Base-by-base conservation (phyloP, 371 early-diverging fungal genomes). In the Entomophthora muscae region DNA sequence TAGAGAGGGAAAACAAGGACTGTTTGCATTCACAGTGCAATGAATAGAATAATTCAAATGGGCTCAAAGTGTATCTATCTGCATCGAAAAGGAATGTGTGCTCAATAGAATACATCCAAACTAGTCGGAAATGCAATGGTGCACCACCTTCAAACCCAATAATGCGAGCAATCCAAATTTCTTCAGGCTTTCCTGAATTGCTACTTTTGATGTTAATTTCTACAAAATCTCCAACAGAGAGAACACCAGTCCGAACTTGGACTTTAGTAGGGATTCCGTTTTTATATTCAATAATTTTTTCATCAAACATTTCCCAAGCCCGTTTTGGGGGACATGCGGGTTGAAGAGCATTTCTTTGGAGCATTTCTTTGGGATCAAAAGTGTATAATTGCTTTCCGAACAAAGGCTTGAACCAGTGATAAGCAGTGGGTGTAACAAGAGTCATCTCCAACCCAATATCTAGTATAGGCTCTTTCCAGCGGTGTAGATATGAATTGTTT, bases 21-120 rank as follows among this genome's bases (percentile, higher is more conserved):
- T 57, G 12, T 10, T 55, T 1, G 28, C 67, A 67, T 57, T 67
- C 67, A 32, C 67, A 65, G 51, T 67, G 61, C 10, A 23, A 33
- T 1, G 67, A 30, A 42, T 66, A 65, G 56, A 65, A 67, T 23
- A 55, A 23, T 26, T 55, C 42, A 28, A 32, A 32, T 10, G 32
- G 51, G 3, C 60, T 32, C 5, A 54, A 29, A 32, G 21, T 3
- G 1, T 17, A 26, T 29, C 64, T 61, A 24, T 64, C 53, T 17
- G 64, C 24, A 53, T 67, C 58, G 1, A 22, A 17, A 13, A 67
- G 23, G 17, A 67, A 21, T 10, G 67, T 67, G 3, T 67, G 64
- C 5, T 23, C 13, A 10, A 58, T 22, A 27, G 52, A 31, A 31
- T 67, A 67, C 7, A 67, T 21, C 67, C 67, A 67, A 12, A 67